phyloP scores from a whole-genome alignment of 106 monocot genomes.

The Gastrodia elata region DNA sequence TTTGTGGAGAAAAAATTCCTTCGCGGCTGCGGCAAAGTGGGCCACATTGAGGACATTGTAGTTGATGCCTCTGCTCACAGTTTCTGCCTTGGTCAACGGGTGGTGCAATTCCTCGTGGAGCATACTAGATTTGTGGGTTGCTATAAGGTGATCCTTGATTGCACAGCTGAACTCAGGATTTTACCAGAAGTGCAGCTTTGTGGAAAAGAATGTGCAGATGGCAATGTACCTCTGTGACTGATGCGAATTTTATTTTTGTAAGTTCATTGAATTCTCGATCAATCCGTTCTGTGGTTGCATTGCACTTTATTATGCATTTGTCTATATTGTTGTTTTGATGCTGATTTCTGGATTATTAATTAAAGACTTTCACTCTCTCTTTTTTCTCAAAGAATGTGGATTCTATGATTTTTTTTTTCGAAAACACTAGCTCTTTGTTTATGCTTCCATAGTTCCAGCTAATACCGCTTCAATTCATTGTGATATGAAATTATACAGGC shows the following conservation, averaged over 20 bases:
- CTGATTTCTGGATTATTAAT: no score
- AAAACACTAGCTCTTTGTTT: no score
- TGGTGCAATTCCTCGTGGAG: slow-evolving; percentile 40
- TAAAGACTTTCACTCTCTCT: no score
- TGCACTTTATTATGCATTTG: no score
- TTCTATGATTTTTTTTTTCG: no score
- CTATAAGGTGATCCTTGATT: slow-evolving; percentile 94
- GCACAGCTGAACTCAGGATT: slow-evolving; percentile 43
- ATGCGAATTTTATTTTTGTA: not conserved
- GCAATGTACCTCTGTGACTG: slow-evolving; percentile 46
- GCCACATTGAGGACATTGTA: slow-evolving; percentile 87
- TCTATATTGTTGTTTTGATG: no score
- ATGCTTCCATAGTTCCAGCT: no score
- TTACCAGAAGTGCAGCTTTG: slow-evolving; percentile 73
- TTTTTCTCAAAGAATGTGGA: no score
- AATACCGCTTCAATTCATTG: no score
- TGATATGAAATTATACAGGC: no score
- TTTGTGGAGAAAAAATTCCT: slow-evolving; percentile 83
- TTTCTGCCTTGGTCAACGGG: slow-evolving; percentile 36
- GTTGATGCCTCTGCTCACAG: slow-evolving; percentile 50
- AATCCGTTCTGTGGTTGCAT: no score
- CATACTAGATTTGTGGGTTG: slow-evolving; percentile 49
- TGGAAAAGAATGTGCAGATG: slow-evolving; percentile 87
- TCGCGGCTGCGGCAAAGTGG: slow-evolving; percentile 55
- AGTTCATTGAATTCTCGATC: not conserved